phyloP scores from a whole-genome alignment of 495 filamentous ascomycete species.

The Penicillium psychrofluorescens region DNA sequence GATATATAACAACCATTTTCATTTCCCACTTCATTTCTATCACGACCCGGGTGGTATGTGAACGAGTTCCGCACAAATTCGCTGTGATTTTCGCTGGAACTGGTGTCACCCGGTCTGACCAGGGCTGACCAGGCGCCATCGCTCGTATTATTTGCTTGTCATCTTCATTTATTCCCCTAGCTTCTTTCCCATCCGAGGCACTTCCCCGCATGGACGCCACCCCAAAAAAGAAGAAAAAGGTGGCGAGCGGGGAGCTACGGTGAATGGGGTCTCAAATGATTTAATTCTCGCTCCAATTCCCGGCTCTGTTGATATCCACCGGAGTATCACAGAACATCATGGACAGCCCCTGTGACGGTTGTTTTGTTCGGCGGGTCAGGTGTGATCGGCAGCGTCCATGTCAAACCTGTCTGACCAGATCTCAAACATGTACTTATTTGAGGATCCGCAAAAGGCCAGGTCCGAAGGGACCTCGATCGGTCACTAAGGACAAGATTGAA shows the following conservation, averaged over 20 bases:
- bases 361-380: slow-evolving; percentile 10
- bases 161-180: too few relatives aligned
- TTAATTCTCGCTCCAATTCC: slow-evolving; percentile 10
- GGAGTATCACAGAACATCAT: slow-evolving; percentile 1
- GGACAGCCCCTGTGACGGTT: slow-evolving; percentile 11
- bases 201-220: slow-evolving; percentile 5
- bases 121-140: too few relatives aligned
- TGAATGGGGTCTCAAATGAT: not conserved
- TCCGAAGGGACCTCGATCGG: slow-evolving; percentile 9
- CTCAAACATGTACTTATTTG: slow-evolving; percentile 10
- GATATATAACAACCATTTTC: too few relatives aligned
- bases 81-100: slow-evolving; percentile 1
- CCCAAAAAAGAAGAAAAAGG: not conserved
- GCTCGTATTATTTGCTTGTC: too few relatives aligned
- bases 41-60: not conserved
- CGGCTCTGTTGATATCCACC: not conserved
- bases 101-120: not conserved
- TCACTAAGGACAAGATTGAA: slow-evolving; percentile 7
- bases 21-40: not conserved
- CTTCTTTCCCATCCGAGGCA: too few relatives aligned
- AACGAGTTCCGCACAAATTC: not conserved
- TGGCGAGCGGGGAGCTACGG: not conserved
- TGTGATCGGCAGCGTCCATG: slow-evolving; percentile 13
- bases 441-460: slow-evolving; percentile 10
- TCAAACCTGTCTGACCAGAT: slow-evolving; percentile 4